Evolutionary conservation across 768 basidiomycete genomes (phyloP), one percentile per base, ranked within the genome.

Genomic region (Termitomyces sp.): DNA sequence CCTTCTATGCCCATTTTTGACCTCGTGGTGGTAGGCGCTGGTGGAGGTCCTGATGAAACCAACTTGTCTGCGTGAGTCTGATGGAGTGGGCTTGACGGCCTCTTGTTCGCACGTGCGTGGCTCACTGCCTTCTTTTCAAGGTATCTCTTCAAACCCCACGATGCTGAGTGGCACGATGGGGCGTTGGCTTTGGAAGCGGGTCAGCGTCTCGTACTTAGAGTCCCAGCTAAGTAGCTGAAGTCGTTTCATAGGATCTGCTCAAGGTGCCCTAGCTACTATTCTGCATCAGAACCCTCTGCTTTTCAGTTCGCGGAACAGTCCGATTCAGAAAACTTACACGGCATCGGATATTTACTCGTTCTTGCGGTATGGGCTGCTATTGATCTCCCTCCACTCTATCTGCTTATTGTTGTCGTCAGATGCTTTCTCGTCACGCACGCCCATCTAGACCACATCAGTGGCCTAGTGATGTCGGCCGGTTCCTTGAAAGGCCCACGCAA

Each of bases 1-100:
- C 56, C 43, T 49, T 57, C 59, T 24, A 76, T 80, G 67, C 69
- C 75, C 29, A 71, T 74, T 64, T 92, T 93, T 69, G 85, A 91
- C 68, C 65, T 93, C 62, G 74, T 92, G 58, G 87, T 89, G 63
- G 84, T 93, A 37, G 95, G 76, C 48, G 83, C 85, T 63, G 92
- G 94, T 56, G 95, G 95, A 46, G 95, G 95, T 49, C 93, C 92
- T 8, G 81, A 87, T 64, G 95, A 98, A 71, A 88, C 86, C 24
- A 91, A 98, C 73, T 72, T 97, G 61, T 92, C 90, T 27, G 88
- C 84, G 94, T 93, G 69, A 63, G 87, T 79, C 46, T 13, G 6
- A 54, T 24, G 32, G 7, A 44, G 43, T 29, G 27, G n/a, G 4
- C 8, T 59, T 52, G 42, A 51, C 55, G 37, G 44, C 46, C 62